Base-by-base conservation (phyloP, 2,329 filamentous ascomycete species). In the Fusarium kyushuense region DNA sequence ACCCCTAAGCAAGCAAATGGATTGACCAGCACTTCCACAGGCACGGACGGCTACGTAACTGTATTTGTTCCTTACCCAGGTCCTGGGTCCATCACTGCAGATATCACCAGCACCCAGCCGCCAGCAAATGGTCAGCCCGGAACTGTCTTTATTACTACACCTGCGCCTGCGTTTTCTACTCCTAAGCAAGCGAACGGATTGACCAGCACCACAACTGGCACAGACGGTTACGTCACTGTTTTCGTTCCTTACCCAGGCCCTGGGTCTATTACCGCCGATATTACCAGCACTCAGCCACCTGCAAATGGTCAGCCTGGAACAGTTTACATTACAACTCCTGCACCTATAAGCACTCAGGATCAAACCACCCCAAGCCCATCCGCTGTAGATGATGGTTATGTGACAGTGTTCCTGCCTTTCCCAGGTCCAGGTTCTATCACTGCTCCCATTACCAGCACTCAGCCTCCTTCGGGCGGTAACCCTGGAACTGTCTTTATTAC, bases 401-500 rank as follows among this genome's bases (percentile, higher is more conserved):
- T 67, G 6, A 67, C 64, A 3, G 48, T 67, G 4, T 67, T 41
- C 17, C 2, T 62, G 6, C 58, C 58, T 5, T 62, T 30, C 41
- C 25, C 58, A 6, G 58, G 58, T 4, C 29, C 56, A 16, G 64
- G 63, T 6, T 40, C 32, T 3, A 65, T 65, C 9, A 61, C 61
- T 17, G 48, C 40, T 5, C 61, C 63, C 5, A 55, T 61, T 4
- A 65, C 55, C 2, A 55, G 54, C 16, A 65, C 54, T 1, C 46
- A 55, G 9, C 25, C 40, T 16, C 61, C 55, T 6, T 14, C 33
- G 0, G 41, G 35, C 6, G 61, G 61, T 4, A 45, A 65, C 17
- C 55, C 63, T 10, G 60, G 60, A 32, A 63, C 60, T 25, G 45
- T 63, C 11, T 63, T 29, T 16, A 63, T 63, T 16, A 63, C 59